Evolutionary conservation across 2,329 filamentous ascomycete species (phyloP).

Genomic region (Colletotrichum spaethianum): DNA sequence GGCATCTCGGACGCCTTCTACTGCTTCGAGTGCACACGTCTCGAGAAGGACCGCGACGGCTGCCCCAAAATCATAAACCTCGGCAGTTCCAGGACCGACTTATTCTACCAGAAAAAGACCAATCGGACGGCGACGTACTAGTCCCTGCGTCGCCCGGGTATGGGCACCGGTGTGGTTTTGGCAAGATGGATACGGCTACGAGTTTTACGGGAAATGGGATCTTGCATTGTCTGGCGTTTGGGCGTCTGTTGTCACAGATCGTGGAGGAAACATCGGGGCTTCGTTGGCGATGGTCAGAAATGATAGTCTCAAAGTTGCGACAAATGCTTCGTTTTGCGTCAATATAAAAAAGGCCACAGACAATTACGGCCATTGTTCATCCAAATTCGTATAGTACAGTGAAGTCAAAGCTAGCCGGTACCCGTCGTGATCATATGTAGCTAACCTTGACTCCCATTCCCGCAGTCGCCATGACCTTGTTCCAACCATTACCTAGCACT

Average conservation of each 20-base stretch:
- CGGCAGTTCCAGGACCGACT: conserved; percentile 94
- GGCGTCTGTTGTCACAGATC: conserved; percentile 15
- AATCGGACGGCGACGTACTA: conserved; percentile 73
- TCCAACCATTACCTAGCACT: conserved; percentile 79
- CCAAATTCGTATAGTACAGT: conserved; percentile 43
- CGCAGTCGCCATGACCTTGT: conserved; percentile 85
- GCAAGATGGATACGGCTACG: conserved; percentile 38
- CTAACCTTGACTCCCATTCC: conserved; percentile 98
- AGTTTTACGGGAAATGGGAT: conserved; percentile 32
- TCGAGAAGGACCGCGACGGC: conserved; percentile 97
- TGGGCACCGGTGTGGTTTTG: conserved; percentile 52
- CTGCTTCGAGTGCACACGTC: conserved; percentile 97
- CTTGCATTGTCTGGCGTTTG: conserved; percentile 46
- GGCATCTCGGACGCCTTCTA: conserved; percentile 99
- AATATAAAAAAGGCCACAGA: conserved; percentile 16
- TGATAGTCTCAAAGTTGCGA: conserved; percentile 12
- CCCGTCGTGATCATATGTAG: conserved; percentile 77
- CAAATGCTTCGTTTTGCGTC: conserved; percentile 1
- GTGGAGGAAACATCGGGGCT: conserved; percentile 2
- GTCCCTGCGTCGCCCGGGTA: conserved; percentile 62
- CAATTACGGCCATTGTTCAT: conserved; percentile 27
- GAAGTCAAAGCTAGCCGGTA: conserved; percentile 40
- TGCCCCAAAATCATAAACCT: conserved; percentile 99
- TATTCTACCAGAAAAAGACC: conserved; percentile 78
- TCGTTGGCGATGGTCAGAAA: conserved; percentile 4